phyloP scores from a whole-genome alignment of 345 rosid species.

The Bruguiera gymnorhiza region DNA sequence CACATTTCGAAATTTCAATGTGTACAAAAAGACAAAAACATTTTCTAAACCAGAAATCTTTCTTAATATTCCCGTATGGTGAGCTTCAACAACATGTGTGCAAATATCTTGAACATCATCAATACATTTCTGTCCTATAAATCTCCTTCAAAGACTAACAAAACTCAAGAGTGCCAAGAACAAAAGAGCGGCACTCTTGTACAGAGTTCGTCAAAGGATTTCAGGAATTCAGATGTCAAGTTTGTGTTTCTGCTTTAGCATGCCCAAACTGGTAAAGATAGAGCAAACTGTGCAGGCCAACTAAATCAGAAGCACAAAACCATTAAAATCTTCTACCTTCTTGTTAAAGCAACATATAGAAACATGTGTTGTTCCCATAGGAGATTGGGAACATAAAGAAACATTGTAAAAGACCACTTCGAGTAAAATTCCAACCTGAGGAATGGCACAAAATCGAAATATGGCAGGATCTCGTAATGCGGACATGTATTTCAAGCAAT shows the following conservation, averaged over 20 bases:
- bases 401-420: background rate
- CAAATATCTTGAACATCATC: background rate
- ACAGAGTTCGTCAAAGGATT: background rate
- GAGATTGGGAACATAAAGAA: background rate
- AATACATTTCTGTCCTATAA: background rate
- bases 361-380: too few relatives aligned
- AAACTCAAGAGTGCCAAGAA: background rate
- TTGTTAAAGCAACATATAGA: too few relatives aligned
- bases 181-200: background rate
- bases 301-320: background rate
- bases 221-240: background rate
- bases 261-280: background rate
- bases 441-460: conserved; percentile 89
- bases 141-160: background rate
- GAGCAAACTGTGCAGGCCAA: background rate
- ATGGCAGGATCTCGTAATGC: conserved; percentile 61
- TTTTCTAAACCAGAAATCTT: background rate
- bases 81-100: too few relatives aligned
- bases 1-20: background rate
- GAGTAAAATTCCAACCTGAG: conserved; percentile 41
- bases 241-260: too few relatives aligned
- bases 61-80: too few relatives aligned
- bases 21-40: background rate
- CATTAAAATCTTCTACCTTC: too few relatives aligned
- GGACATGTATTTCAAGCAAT: conserved; percentile 75